These are phyloP conservation scores for Gracilaria gracilis DNA, from an alignment of 23 red algal species.

Conservation along the genomic window DNA sequence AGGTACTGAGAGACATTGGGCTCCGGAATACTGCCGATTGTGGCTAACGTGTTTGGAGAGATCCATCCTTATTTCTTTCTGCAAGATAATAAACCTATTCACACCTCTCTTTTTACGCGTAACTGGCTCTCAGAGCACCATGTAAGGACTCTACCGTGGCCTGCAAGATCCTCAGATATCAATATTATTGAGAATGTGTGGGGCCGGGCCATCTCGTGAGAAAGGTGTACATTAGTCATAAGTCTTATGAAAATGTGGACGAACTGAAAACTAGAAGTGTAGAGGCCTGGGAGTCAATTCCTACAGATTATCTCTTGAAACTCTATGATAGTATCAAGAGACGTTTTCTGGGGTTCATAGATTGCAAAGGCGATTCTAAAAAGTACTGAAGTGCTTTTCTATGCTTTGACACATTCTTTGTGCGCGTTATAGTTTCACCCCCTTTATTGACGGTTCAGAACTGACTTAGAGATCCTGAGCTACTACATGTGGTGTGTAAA, in stretches of 20 bases:
- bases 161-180: not conserved
- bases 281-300: not conserved
- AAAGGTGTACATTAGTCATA: not conserved
- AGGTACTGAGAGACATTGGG: not conserved
- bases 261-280: not conserved
- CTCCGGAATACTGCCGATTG: not conserved
- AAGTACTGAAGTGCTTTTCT: not conserved
- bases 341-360: not conserved
- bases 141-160: conserved; percentile 4
- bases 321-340: not conserved
- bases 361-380: not conserved
- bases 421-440: too few relatives aligned
- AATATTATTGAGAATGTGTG: conserved; percentile 35
- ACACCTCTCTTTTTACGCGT: not conserved
- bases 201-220: too few relatives aligned
- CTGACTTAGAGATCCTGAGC: too few relatives aligned
- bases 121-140: not conserved
- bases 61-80: conserved; percentile 8
- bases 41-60: not conserved
- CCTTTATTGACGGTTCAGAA: too few relatives aligned
- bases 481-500: too few relatives aligned
- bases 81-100: conserved; percentile 19
- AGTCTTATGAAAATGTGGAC: not conserved
- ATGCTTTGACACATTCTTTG: too few relatives aligned
- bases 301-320: not conserved